phyloP scores from a whole-genome alignment of 768 basidiomycete genomes.

The Phylloporus rhodoxanthus region DNA sequence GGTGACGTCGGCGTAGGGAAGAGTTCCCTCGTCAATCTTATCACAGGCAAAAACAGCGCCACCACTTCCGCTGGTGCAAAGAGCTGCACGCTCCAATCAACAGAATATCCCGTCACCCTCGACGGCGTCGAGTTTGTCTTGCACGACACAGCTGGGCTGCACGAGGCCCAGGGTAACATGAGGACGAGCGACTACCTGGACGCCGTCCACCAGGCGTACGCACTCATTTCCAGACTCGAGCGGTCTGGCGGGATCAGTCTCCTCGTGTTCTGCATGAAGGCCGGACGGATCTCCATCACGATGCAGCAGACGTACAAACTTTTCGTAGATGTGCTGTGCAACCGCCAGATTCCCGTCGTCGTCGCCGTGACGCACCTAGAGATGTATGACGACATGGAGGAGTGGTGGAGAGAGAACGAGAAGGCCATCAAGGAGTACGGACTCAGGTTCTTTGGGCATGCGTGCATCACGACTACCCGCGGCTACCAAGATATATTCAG shows the following conservation, averaged over 20 bases:
- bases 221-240: constrained; percentile 32
- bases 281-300: constrained; percentile 21
- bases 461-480: constrained; percentile 36
- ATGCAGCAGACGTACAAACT: constrained; percentile 29
- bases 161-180: constrained; percentile 25
- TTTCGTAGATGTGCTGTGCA: constrained; percentile 37
- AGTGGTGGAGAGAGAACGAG: constrained; percentile 39
- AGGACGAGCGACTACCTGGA: constrained; percentile 19
- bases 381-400: constrained; percentile 28
- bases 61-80: constrained; percentile 24
- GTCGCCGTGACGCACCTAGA: constrained; percentile 35
- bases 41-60: constrained; percentile 25
- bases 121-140: constrained; percentile 17
- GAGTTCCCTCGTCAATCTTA: constrained; percentile 39
- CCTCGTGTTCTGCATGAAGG: constrained; percentile 29
- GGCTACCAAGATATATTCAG: constrained; percentile 15
- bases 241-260: constrained; percentile 23
- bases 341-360: constrained; percentile 27
- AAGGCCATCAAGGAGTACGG: constrained; percentile 26
- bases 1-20: constrained; percentile 32
- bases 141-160: constrained; percentile 26
- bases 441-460: constrained; percentile 33
- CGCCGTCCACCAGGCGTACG: constrained; percentile 25
- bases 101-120: constrained; percentile 16
- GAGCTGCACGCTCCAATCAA: constrained; percentile 34